Conservation (phyloP, 2,329 filamentous ascomycete genomes). For the Metarhizium guizhouense region DNA sequence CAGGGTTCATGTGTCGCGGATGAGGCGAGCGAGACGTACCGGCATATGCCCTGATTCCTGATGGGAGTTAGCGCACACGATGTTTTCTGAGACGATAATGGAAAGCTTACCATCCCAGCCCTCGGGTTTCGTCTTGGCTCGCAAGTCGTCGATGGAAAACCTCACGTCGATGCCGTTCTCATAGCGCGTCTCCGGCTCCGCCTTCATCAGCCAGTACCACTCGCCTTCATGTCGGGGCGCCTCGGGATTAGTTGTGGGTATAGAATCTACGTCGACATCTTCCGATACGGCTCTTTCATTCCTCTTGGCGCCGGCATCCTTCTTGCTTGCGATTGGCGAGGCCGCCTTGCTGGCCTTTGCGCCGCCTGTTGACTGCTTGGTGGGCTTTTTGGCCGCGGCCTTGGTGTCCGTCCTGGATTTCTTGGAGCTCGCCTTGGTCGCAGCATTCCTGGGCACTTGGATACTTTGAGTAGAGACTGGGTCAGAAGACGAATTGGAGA, state of each 20-base stretch:
- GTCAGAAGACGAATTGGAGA: neutral
- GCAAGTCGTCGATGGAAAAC: constrained; percentile 90
- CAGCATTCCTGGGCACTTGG: neutral
- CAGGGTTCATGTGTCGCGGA: neutral
- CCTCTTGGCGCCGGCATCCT: neutral
- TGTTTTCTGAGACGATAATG: neutral
- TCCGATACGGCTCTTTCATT: constrained; percentile 13
- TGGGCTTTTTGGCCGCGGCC: too few relatives aligned
- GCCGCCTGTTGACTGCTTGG: neutral
- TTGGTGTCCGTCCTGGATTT: neutral
- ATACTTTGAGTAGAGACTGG: too few relatives aligned
- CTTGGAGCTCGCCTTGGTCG: neutral
- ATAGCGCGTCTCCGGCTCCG: constrained; percentile 76
- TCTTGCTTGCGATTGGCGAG: neutral
- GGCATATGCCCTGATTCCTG: constrained; percentile 41
- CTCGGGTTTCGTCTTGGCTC: constrained; percentile 63
- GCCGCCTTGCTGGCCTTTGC: neutral
- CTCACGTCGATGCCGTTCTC: constrained; percentile 83
- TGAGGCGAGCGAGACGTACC: constrained; percentile 20
- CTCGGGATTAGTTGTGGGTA: constrained; percentile 29
- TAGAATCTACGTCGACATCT: constrained; percentile 21
- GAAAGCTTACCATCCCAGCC: constrained; percentile 72
- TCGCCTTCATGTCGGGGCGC: constrained; percentile 30
- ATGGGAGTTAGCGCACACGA: neutral
- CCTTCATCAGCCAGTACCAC: constrained; percentile 75